Evolutionary conservation across 495 filamentous ascomycete species (phyloP), one percentile per base, ranked within the genome.

Genomic region (Neurospora sublineolata): DNA sequence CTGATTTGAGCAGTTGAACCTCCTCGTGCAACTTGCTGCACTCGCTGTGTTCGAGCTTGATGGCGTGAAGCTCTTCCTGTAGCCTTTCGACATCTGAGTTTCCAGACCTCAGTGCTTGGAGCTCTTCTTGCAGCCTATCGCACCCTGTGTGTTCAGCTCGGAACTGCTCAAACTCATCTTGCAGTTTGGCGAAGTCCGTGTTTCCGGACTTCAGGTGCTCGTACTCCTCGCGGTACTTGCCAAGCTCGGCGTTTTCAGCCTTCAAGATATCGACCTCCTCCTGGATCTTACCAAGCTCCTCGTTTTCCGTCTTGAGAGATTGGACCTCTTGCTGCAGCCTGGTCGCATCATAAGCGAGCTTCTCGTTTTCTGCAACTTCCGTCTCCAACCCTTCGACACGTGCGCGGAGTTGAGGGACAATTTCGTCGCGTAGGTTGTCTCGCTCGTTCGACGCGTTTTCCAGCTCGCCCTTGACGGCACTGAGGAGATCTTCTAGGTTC

Each of bases 401-500:
- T 40, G 90, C 86, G 68, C 87, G 81, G 68, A 95, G 82, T 69
- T 92, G 87, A 37, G 93, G 92, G 3, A 94, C 88, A 37, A 96
- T 84, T 74, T 94, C 93, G 73, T 98, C 94, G 33, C 92, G 89
- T 12, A 98, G 88, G 73, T 97, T 92, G 80, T 98, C 95, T 37
- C 93, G 87, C 79, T 99, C 95, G 72, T 97, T 93, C 20, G 90
- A 87, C 70, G 93, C 87, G 74, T 90, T 90, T 75, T 93, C 89
- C 11, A 97, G 83, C 76, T 99, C 93, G 3, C 89, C 86, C 72
- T 91, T 90, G 76, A 98, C 88, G 30, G 92, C 95, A 11, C 88
- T 88, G 38, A 97, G 84, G 44, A 98, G 84, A 78, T 97, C 94
- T 78, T 97, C 93, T 76, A 97, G 95, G 75, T 95, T 98, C 78